Base-by-base conservation (phyloP, 2,329 filamentous ascomycete genomes). In the Emmonsia crescens region DNA sequence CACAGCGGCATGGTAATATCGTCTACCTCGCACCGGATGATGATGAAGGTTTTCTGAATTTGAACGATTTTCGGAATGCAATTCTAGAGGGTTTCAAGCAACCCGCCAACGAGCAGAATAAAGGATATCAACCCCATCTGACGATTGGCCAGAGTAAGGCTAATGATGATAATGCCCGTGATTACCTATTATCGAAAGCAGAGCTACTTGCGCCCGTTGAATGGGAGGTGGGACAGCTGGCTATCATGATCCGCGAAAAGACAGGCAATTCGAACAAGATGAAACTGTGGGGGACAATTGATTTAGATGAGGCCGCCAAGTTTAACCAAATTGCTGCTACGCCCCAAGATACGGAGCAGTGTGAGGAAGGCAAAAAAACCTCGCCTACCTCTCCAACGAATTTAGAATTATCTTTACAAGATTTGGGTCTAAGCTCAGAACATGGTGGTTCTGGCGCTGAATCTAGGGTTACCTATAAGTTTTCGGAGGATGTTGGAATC, bases 141-240 rank as follows among this genome's bases (percentile, higher is more conserved):
- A 87, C 83, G 0, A 72, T 88, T 29, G 85, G 82, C 0, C 85
- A 88, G 66, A 83, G 77, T 49, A 76, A 80, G 42, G 77, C 83
- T 29, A 66, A 73, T 10, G 68, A 73, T 4, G 71, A 75, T 5
- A 74, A 77, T 21, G 72, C 77, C n/a, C 79, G 82, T 63, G 73
- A 79, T 8, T 82, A 79, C 40, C 70, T 86, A 5, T 62, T 83
- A 3, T 74, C 80, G 24, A 86, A 87, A 66, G 77, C 79, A 4
- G 71, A 73, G 2, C 68, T 80, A 5, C 65, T 87, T 19, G 78
- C 81, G 0, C 64, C 71, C 0, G 27, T 85, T 1, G 66, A 75
- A 6, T 87, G 85, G 79, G 68, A 75, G 2, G 73, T 79, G 4
- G 70, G 72, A 1, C 74, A 79, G 38, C 70, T 87, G 40, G 77